Base-by-base conservation (phyloP, 768 basidiomycete genomes). In the Termitomyces sp. region DNA sequence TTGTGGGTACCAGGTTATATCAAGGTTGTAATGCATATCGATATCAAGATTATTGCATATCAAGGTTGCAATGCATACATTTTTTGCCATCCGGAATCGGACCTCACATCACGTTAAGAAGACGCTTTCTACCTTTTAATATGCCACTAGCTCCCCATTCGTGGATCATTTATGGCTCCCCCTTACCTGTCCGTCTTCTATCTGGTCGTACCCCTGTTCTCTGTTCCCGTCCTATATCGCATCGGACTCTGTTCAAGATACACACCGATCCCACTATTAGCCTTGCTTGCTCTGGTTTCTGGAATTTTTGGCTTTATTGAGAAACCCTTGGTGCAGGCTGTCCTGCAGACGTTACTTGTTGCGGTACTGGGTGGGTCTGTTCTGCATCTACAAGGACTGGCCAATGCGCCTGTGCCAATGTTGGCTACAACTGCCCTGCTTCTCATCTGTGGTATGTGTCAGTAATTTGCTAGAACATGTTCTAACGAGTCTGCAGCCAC, bases 181-280 rank as follows among this genome's bases (percentile, higher is more conserved):
- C 53, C 42, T 54, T 46, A 42, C n/a, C 53, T 54, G 43, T 34
- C 53, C 22, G 31, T 22, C 34, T 53, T 60, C 37, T 57, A 47
- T 29, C 52, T 61, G n/a, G 32, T 46, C 24, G 27, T 58, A 0
- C 42, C 60, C 9, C 31, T 42, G 14, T 44, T 57, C 8, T 26
- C 59, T 42, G 55, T 53, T 13, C 39, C 55, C 42, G 59, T 56
- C 32, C n/a, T 57, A 31, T n/a, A 53, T 39, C 50, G 27, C 32
- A 54, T 18, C 16, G 43, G 53, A 24, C 12, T 7, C 18, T 42
- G 53, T 43, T 31, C 42, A 18, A 50, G 51, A 46, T 52, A 52
- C 32, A 57, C 61, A 12, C 52, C 61, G 8, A 37, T 59, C 9
- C 61, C 61, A 16, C 43, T 62, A 24, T 53, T 62, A 29, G 58